Conservation (phyloP, 1,139 yeast genomes). For the Geotrichum cucujoidarum region DNA sequence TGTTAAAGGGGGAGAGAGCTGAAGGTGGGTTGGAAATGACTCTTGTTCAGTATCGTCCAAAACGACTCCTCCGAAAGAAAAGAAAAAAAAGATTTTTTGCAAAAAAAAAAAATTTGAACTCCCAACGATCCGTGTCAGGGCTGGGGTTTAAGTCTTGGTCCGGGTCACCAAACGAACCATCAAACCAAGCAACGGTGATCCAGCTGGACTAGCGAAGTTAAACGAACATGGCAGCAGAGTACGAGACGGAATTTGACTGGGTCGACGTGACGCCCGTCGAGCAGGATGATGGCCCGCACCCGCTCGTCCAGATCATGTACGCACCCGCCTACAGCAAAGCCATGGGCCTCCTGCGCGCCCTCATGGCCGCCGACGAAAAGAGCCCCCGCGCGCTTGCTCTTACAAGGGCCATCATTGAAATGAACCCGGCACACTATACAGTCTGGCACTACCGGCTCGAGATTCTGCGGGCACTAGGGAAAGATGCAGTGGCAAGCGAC, state of each 20-base stretch:
- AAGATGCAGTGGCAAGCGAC: conserved; percentile 30
- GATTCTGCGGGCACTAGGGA: conserved; percentile 43
- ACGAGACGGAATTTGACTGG: conserved; percentile 31
- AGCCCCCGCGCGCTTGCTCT: conserved; percentile 67
- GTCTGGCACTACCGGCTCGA: conserved; percentile 76
- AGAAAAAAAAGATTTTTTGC: background rate
- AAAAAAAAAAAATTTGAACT: background rate
- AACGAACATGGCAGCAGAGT: no score
- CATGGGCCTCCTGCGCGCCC: conserved; percentile 59
- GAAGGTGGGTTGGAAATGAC: conserved; percentile 11
- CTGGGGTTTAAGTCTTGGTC: background rate
- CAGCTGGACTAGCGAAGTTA: no score
- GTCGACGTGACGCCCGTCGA: conserved; percentile 34
- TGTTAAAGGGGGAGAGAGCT: background rate
- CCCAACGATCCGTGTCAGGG: conserved; percentile 4
- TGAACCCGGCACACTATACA: conserved; percentile 87
- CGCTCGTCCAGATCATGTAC: conserved; percentile 72
- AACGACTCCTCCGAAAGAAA: conserved; percentile 1
- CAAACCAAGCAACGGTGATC: no score
- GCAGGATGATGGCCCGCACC: conserved; percentile 42
- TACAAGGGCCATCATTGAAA: conserved; percentile 56
- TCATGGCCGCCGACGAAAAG: conserved; percentile 57
- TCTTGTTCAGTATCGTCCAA: conserved; percentile 5
- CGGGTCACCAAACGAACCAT: no score
- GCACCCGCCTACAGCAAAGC: conserved; percentile 59